Evolutionary conservation across 1,284 basidiomycete species (phyloP), one percentile per base, ranked within the genome.

Genomic region (Tilletiaria anomala): DNA sequence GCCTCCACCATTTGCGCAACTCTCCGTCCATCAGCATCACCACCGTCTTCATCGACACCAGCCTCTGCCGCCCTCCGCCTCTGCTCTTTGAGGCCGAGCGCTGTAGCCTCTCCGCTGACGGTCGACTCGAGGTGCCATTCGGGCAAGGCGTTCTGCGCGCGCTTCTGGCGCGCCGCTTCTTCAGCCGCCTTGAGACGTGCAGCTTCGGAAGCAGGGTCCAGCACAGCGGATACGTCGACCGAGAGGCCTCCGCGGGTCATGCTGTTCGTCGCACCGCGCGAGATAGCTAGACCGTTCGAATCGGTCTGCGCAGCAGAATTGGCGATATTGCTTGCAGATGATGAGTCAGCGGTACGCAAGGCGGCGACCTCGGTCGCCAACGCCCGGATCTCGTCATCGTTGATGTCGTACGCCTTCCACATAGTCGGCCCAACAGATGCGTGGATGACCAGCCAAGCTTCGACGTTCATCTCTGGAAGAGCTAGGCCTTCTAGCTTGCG

Each of bases 51-150:
- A n/a, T n/a, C n/a, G n/a, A n/a, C n/a, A n/a, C n/a, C n/a, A n/a
- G n/a, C n/a, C n/a, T n/a, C n/a, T 16, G 15, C 21, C 14, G 26
- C 24, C 19, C 20, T 47, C 23, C 51, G 20, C 11, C 46, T 47
- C 16, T 51, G 41, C 39, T 55, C 47, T 39, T 45, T 54, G 32
- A 53, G 48, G 15, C 88, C 89, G 20, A 91, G 72, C 15, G 84
- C 80, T 0, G 89, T 94, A 49, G 83, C 71, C 55, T 89, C 80
- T 15, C 87, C 88, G 11, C 86, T 82, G 51, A 97, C 83, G 3
- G 91, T 97, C 65, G 85, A 89, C 66, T 84, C 81, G 48, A 87
- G 74, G 70, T 93, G 83, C 91, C 91, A 96, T 6, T 80, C 75
- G 0, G 91, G 91, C 35, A 97, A 70, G 0, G 80, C 77, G 63